A percentile compares a stretch with the other conserved stretches of the same genome.
phyloP scores from a whole-genome alignment of 1,139 yeast genomes.

The Chernovozyma aurita region DNA sequence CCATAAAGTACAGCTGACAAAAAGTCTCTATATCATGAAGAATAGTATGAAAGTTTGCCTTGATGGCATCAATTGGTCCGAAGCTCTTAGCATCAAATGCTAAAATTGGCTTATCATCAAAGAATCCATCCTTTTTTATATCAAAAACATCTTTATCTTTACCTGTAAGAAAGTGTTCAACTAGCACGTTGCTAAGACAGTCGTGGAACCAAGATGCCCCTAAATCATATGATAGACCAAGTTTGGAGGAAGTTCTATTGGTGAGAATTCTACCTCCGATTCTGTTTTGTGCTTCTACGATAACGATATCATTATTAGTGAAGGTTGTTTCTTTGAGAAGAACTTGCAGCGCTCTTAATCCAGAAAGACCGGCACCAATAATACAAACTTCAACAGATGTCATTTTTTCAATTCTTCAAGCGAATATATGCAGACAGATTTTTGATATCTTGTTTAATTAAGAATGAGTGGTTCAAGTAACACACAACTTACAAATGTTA shows the following conservation, averaged over 20 bases:
- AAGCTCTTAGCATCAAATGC: slow-evolving; percentile 46
- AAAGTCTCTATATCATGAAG: slow-evolving; percentile 54
- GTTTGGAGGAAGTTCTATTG: slow-evolving; percentile 23
- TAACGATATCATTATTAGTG: slow-evolving; percentile 28
- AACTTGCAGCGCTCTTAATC: slow-evolving; percentile 70
- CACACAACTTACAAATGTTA: too few species aligned
- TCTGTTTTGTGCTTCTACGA: slow-evolving; percentile 48
- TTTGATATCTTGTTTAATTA: too few species aligned
- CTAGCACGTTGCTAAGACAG: slow-evolving; percentile 56
- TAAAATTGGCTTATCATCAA: slow-evolving; percentile 46
- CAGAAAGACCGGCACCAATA: slow-evolving; percentile 83
- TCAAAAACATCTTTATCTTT: slow-evolving; percentile 22
- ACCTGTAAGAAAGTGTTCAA: slow-evolving; percentile 19
- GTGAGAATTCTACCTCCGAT: slow-evolving; percentile 48
- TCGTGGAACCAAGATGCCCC: slow-evolving; percentile 95
- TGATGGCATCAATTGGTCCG: slow-evolving; percentile 24
- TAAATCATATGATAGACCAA: slow-evolving; percentile 52
- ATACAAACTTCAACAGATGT: slow-evolving; percentile 24
- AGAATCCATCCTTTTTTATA: slow-evolving; percentile 31
- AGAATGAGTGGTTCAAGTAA: too few species aligned
- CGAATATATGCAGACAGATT: too few species aligned
- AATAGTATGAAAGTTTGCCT: slow-evolving; percentile 14
- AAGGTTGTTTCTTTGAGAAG: slow-evolving; percentile 33
- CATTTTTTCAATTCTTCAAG: too few species aligned
- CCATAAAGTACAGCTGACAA: slow-evolving; percentile 51